Percentiles rank a stretch among this genome's conserved stretches.
These are phyloP conservation scores for Cunninghamia lanceolata DNA, from an alignment of 75 land plant genomes.

Conservation along the genomic window DNA sequence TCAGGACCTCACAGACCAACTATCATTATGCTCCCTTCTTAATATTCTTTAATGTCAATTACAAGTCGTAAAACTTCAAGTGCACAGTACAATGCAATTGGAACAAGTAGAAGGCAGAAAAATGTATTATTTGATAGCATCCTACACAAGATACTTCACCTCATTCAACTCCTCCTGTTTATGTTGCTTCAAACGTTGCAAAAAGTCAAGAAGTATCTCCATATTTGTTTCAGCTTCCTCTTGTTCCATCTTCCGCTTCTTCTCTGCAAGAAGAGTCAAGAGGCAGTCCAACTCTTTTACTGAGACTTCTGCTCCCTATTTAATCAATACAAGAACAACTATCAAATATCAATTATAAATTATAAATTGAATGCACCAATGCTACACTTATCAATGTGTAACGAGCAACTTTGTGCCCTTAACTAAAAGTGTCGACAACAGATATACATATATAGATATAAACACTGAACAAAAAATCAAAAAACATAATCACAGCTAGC, in stretches of 20 bases:
- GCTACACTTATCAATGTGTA: background rate
- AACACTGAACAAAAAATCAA: no score
- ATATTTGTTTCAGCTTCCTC: constrained; percentile 97
- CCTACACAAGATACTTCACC: constrained; percentile 35
- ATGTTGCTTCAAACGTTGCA: constrained; percentile 75
- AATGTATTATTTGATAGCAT: background rate
- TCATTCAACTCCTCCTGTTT: constrained; percentile 87
- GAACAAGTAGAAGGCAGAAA: background rate
- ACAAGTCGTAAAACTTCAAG: background rate
- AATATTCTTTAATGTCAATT: background rate
- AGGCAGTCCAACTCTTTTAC: constrained; percentile 86
- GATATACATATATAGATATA: no score
- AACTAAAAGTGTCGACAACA: background rate
- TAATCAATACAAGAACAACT: constrained; percentile 19
- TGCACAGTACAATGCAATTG: constrained; percentile 6
- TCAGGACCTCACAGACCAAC: background rate
- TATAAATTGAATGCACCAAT: background rate
- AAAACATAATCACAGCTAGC: background rate
- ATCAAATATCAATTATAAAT: background rate
- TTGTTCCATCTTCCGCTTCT: constrained; percentile 95
- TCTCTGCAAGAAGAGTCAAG: constrained; percentile 72
- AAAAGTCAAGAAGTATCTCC: constrained; percentile 84
- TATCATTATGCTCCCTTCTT: background rate
- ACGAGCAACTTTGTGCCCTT: background rate
- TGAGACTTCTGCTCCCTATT: constrained; percentile 93